Percentiles rank a stretch among this genome's conserved stretches.
phyloP scores from a whole-genome alignment of 106 monocot species.

The Vanilla planifolia region DNA sequence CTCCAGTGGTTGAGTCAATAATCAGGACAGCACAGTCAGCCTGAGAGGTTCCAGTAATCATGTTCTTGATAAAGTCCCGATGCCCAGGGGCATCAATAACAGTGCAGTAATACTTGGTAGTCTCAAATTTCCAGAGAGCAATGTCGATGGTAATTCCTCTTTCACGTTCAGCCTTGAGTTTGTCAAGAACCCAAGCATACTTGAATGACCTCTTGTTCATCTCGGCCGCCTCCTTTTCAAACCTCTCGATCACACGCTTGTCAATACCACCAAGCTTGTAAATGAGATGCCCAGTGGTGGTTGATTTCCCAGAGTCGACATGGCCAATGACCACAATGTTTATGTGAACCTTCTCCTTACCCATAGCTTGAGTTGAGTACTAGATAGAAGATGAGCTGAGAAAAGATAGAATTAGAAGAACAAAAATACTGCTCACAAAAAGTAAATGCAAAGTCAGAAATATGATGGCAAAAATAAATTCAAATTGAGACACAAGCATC shows the following conservation, averaged over 20 bases:
- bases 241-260: constrained; percentile 42
- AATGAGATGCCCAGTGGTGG: constrained; percentile 34
- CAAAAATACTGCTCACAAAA: no score
- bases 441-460: no score
- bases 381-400: neutral
- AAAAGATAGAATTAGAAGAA: neutral
- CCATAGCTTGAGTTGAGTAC: constrained; percentile 10
- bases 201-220: constrained; percentile 50
- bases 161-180: constrained; percentile 38
- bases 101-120: constrained; percentile 34
- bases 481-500: no score
- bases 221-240: constrained; percentile 40
- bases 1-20: constrained; percentile 38
- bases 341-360: constrained; percentile 36
- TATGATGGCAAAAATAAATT: no score
- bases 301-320: constrained; percentile 37
- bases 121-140: constrained; percentile 36
- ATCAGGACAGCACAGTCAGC: constrained; percentile 35
- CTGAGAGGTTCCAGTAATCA: constrained; percentile 38
- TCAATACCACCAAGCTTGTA: constrained; percentile 42
- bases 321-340: constrained; percentile 44
- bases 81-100: constrained; percentile 46
- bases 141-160: constrained; percentile 37
- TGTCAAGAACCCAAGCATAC: constrained; percentile 46
- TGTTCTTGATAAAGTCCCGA: constrained; percentile 42